A percentile compares a stretch with the other conserved stretches of the same genome.
Conservation (phyloP, 2,329 filamentous ascomycete genomes). For the Pleurostoma richardsiae region DNA sequence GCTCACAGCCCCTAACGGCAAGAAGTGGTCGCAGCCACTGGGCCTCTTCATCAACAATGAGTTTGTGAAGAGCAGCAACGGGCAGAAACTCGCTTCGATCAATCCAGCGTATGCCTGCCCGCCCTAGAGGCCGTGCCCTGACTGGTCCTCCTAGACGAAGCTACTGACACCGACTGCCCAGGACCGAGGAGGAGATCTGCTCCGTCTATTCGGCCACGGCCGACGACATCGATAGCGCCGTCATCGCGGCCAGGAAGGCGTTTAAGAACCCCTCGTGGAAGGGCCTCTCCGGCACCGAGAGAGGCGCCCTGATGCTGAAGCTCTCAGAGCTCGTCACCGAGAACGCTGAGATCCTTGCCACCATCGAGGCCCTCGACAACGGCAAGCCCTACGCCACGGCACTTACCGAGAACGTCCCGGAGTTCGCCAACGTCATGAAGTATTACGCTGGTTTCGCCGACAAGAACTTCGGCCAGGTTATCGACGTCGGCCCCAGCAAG, state of each 20-base stretch:
- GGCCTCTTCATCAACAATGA: conserved; percentile 85
- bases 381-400: conserved; percentile 69
- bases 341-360: conserved; percentile 46
- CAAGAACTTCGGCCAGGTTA: conserved; percentile 75
- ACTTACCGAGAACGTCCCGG: conserved; percentile 56
- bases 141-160: background rate
- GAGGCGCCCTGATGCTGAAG: conserved; percentile 63
- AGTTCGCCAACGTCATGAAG: conserved; percentile 45
- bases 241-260: conserved; percentile 63
- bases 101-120: conserved; percentile 57
- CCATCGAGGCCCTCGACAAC: conserved; percentile 72
- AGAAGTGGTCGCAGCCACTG: conserved; percentile 64
- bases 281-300: conserved; percentile 60
- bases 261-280: conserved; percentile 65
- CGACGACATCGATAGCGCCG: conserved; percentile 65
- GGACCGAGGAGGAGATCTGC: conserved; percentile 60
- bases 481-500: conserved; percentile 64
- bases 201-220: conserved; percentile 64
- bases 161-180: conserved; percentile 11
- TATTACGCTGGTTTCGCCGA: conserved; percentile 80
- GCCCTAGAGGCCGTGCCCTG: background rate
- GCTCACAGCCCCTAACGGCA: conserved; percentile 71
- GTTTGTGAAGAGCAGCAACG: conserved; percentile 63
- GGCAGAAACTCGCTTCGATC: conserved; percentile 59
- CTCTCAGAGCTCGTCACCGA: conserved; percentile 65